Evolutionary conservation across 257 asterid species (phyloP).

Genomic region (Ilex asprella): DNA sequence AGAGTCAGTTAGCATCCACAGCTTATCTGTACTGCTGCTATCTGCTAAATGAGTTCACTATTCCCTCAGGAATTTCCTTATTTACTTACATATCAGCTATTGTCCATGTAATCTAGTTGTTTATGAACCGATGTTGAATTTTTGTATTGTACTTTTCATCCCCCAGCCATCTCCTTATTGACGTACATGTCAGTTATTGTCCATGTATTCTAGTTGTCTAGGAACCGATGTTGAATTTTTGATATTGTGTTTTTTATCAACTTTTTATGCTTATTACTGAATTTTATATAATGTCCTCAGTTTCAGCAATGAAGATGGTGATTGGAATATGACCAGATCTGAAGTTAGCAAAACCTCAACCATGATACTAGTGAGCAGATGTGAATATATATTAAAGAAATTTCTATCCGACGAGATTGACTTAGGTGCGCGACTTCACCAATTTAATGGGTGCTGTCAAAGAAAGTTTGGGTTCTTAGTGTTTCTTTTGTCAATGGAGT

Average conservation of each 20-base stretch:
- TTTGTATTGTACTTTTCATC: background rate
- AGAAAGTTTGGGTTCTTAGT: background rate
- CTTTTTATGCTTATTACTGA: constrained; percentile 11
- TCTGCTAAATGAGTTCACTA: background rate
- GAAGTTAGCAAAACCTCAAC: constrained; percentile 73
- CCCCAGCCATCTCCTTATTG: background rate
- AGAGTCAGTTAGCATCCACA: too few relatives aligned
- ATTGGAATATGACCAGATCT: constrained; percentile 54
- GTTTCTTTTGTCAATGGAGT: constrained; percentile 7
- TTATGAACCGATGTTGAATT: constrained; percentile 6
- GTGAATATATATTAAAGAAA: constrained; percentile 75
- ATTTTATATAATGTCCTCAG: constrained; percentile 20
- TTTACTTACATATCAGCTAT: background rate
- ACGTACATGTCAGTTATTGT: background rate
- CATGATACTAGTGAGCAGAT: constrained; percentile 58
- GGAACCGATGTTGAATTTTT: constrained; percentile 5
- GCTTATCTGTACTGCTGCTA: background rate
- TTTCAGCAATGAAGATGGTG: constrained; percentile 49
- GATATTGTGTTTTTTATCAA: background rate
- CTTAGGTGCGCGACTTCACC: constrained; percentile 43
- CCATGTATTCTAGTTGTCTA: background rate
- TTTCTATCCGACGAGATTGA: constrained; percentile 74
- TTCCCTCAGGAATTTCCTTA: background rate
- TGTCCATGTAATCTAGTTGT: background rate
- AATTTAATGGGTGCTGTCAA: constrained; percentile 1